Evolutionary conservation across 2,329 filamentous ascomycete genomes (phyloP), one percentile per base, ranked within the genome.

Genomic region (Pseudocercospora crystallina): DNA sequence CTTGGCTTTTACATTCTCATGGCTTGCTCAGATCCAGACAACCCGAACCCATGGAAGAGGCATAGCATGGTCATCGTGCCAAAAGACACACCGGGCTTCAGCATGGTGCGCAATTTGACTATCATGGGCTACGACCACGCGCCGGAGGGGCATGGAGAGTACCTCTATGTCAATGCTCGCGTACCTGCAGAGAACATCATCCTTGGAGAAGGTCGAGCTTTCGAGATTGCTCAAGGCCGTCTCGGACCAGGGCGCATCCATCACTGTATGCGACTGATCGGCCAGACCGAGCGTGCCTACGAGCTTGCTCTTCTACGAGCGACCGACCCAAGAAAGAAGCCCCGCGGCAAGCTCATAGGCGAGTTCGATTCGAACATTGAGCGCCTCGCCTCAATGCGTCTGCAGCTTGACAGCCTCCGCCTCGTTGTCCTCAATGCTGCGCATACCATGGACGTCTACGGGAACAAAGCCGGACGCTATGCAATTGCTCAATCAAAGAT

Each of bases 61-160:
- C 92, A 97, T 73, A 96, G 90, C 17, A 90, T 96, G 54, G 82
- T 97, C 43, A 79, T 97, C 20, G 92, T 96, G n/a, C 89, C 90
- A 2, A 83, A 89, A n/a, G 77, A 81, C 58, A 84, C 87, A 1
- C 86, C 87, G 14, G 92, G 92, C 50, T 86, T 97, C 65, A 95
- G 83, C n/a, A 85, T 96, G 62, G 82, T 95, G 72, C 85, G 92
- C 59, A 95, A 96, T 87, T 79, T 97, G 47, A 86, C 80, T 39
- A 91, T 97, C 60, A 95, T 95, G 73, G 92, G 92, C 49, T 97
- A 90, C 73, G 92, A 97, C 69, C 91, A 97, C 64, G 92, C 92
- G 13, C 92, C 92, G 3, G 92, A 97, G 71, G 92, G 92, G 48
- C 92, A 97, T 73, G 92, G 90, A 37, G 91, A 97, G 71, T 84